Evolutionary conservation across 192 early-diverging fungal genomes (phyloP).

Genomic region (Backusella macrospora): DNA sequence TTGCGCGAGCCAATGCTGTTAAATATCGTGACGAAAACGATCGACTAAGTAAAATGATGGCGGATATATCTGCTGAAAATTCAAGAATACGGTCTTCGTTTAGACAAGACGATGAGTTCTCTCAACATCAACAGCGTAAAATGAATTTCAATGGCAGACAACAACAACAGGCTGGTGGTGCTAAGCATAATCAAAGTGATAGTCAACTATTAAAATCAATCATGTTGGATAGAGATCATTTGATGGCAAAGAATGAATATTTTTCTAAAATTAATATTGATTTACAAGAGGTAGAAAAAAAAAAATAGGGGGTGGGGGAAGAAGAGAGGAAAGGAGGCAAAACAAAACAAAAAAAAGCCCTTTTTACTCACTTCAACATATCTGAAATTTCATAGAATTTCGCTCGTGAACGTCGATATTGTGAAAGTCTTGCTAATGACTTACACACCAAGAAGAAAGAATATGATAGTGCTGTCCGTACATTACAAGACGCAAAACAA

Average conservation of each 20-base stretch:
- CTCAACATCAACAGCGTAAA: slow-evolving; percentile 2
- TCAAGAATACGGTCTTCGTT: neutral
- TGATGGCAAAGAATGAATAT: slow-evolving; percentile 7
- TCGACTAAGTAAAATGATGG: slow-evolving; percentile 23
- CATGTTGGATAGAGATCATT: slow-evolving; percentile 24
- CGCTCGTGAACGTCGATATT: slow-evolving; percentile 1
- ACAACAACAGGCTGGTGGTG: neutral
- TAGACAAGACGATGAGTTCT: neutral
- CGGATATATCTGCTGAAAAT: slow-evolving; percentile 33
- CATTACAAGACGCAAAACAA: slow-evolving; percentile 23
- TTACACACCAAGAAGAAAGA: slow-evolving; percentile 31
- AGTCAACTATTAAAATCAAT: slow-evolving; percentile 23
- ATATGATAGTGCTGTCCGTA: slow-evolving; percentile 37
- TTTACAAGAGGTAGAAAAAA: slow-evolving; percentile 17
- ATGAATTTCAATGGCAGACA: neutral
- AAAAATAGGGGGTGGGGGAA: neutral
- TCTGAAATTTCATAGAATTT: neutral
- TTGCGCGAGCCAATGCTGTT: slow-evolving; percentile 24
- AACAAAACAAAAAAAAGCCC: too few relatives aligned
- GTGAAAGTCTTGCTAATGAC: slow-evolving; percentile 1
- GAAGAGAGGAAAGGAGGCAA: too few relatives aligned
- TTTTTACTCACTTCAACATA: too few relatives aligned
- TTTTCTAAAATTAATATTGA: slow-evolving; percentile 2
- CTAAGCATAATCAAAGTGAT: slow-evolving; percentile 7
- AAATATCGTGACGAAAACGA: slow-evolving; percentile 34